These are phyloP conservation scores for Candida fluviatilis DNA, from an alignment of 805 yeast species.

Conservation along the genomic window DNA sequence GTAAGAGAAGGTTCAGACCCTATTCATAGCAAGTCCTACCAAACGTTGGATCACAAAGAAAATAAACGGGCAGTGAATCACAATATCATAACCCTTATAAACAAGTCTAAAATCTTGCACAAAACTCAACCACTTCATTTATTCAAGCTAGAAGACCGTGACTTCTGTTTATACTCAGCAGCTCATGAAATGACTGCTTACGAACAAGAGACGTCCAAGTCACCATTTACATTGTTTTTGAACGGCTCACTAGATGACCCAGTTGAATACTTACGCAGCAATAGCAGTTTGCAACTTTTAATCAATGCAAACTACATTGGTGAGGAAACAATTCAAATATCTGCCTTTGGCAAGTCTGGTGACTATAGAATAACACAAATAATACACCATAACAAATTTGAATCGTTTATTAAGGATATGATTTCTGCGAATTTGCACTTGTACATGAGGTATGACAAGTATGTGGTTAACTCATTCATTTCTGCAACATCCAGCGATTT, in stretches of 20 bases:
- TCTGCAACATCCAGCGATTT: neutral
- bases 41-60: slow-evolving; percentile 12
- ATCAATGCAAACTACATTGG: slow-evolving; percentile 43
- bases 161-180: slow-evolving; percentile 49
- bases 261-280: slow-evolving; percentile 28
- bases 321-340: slow-evolving; percentile 17
- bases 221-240: slow-evolving; percentile 63
- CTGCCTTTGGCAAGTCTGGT: slow-evolving; percentile 13
- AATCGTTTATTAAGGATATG: slow-evolving; percentile 16
- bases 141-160: slow-evolving; percentile 46
- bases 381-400: slow-evolving; percentile 18
- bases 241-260: slow-evolving; percentile 45
- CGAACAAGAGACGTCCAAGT: slow-evolving; percentile 49
- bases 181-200: slow-evolving; percentile 63
- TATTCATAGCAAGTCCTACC: slow-evolving; percentile 22
- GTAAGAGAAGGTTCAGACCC: slow-evolving; percentile 13
- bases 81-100: slow-evolving; percentile 52
- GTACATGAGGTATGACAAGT: neutral
- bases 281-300: slow-evolving; percentile 39
- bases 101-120: slow-evolving; percentile 67
- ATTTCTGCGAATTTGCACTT: slow-evolving; percentile 7
- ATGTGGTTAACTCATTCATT: neutral
- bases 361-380: slow-evolving; percentile 18
- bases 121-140: slow-evolving; percentile 85
- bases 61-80: slow-evolving; percentile 13